Conservation (phyloP, 768 basidiomycete genomes). For the Lactifluus echinatus region DNA sequence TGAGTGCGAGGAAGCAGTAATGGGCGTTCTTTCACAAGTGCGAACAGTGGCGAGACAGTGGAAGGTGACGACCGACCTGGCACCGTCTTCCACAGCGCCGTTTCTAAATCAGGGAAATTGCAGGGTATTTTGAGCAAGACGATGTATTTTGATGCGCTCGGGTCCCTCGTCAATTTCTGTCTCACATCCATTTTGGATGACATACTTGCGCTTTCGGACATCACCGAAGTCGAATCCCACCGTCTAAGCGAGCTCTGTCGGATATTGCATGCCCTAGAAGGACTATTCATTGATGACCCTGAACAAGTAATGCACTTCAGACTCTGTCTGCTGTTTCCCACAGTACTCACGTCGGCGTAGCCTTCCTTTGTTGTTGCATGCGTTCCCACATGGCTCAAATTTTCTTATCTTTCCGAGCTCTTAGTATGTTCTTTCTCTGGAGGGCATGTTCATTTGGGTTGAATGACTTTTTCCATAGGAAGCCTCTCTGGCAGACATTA, state of each 20-base stretch:
- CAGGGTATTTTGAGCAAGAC: slow-evolving; percentile 63
- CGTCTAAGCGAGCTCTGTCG: slow-evolving; percentile 74
- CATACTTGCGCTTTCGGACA: slow-evolving; percentile 72
- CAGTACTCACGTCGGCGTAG: slow-evolving; percentile 27
- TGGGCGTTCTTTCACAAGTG: slow-evolving; percentile 52
- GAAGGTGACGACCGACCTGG: slow-evolving; percentile 46
- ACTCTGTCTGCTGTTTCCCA: not conserved
- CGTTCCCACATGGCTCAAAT: slow-evolving; percentile 92
- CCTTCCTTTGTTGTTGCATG: slow-evolving; percentile 73
- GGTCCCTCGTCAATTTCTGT: slow-evolving; percentile 58
- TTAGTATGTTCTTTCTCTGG: slow-evolving; percentile 46
- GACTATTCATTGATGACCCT: slow-evolving; percentile 62
- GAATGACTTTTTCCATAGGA: slow-evolving; percentile 41
- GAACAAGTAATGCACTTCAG: slow-evolving; percentile 39
- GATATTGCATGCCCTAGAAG: slow-evolving; percentile 71
- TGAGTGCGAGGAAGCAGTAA: slow-evolving; percentile 64
- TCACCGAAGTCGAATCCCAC: slow-evolving; percentile 82
- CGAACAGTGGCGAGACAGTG: slow-evolving; percentile 54
- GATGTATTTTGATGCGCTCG: slow-evolving; percentile 65
- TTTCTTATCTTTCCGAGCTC: slow-evolving; percentile 87
- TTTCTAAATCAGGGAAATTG: not conserved
- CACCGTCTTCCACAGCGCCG: not conserved
- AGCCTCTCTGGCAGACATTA: slow-evolving; percentile 85
- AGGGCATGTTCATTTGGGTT: not conserved
- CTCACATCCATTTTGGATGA: slow-evolving; percentile 61